Evolutionary conservation across 805 yeast species (phyloP).

Genomic region (Metschnikowia cerradonensis): DNA sequence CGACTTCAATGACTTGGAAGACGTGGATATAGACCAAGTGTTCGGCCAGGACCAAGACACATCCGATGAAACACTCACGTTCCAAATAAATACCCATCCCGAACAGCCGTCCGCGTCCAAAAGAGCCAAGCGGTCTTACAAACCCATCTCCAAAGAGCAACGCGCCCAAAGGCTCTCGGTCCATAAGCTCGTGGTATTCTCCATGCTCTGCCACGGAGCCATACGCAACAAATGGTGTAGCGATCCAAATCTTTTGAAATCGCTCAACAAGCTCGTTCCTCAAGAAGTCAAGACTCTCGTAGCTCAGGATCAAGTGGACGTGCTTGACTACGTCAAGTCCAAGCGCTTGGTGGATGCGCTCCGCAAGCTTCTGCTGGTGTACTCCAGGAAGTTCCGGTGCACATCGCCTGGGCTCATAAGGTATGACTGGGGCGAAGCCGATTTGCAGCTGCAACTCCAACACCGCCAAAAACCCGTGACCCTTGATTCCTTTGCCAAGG

Average conservation of each 20-base stretch:
- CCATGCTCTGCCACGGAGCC: constrained; percentile 63
- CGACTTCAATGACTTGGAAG: constrained; percentile 31
- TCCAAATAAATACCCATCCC: constrained; percentile 8
- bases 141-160: constrained; percentile 51
- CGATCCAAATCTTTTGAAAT: constrained; percentile 37
- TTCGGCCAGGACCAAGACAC: constrained; percentile 1
- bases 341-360: constrained; percentile 74
- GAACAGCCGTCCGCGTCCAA: constrained; percentile 13
- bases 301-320: constrained; percentile 18
- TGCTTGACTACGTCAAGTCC: constrained; percentile 42
- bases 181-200: constrained; percentile 57
- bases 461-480: constrained; percentile 24
- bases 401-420: constrained; percentile 35
- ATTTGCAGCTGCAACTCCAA: neutral
- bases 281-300: constrained; percentile 43
- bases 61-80: constrained; percentile 14
- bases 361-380: constrained; percentile 59
- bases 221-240: constrained; percentile 74
- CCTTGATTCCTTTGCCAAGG: constrained; percentile 40
- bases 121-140: constrained; percentile 24
- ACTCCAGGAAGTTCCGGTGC: constrained; percentile 54
- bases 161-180: constrained; percentile 45
- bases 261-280: constrained; percentile 47
- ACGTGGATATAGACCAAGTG: constrained; percentile 23
- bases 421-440: constrained; percentile 33